Base-by-base conservation (phyloP, 257 asterid genomes). In the Ligustrum vulgare region DNA sequence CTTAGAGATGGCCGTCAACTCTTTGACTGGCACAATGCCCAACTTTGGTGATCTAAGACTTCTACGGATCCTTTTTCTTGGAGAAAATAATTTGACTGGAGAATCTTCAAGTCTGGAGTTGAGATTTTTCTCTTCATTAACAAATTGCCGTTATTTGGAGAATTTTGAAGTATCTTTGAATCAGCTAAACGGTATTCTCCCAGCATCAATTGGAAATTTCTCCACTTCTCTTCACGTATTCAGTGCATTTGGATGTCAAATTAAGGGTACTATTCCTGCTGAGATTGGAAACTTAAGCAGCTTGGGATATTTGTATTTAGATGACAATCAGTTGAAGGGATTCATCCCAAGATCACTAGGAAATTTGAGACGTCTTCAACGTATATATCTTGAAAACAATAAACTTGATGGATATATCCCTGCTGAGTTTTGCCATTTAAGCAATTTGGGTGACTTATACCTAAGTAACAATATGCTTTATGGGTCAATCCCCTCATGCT, bases 401-500 rank as follows among this genome's bases (percentile, higher is more conserved):
- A 80, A 75, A 31, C 80, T 90, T 7, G 75, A 79, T 33, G 96
- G 93, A 12, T 1, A 51, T 33, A 81, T 90, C 64, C 92, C 91
- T 1, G 20, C 16, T 7, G 75, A 79, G 9, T 75, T 90, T 73
- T 90, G 93, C 75, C 67, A 78, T 23, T 33, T 86, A 18, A 28
- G 37, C 32, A 77, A 72, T 28, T 84, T 90, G 35, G 93, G 89
- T 33, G 87, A 78, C 66, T 45, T 90, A 28, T 79, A 82, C 43
- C 25, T 82, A 71, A 79, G 78, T 62, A 25, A 81, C 35, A 88
- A 90, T 62, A 69, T 6, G 72, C 74, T 90, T 31, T 15, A 64
- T 15, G 96, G 96, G 13, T 25, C 86, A 0, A 85, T 90, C 36
- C 93, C 93, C 25, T 73, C 77, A 18, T 90, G 93, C 80, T 66